A percentile compares a stretch with the other conserved stretches of the same genome.
phyloP scores from a whole-genome alignment of 2,329 filamentous ascomycete genomes.

The Escovopsis sp. region DNA sequence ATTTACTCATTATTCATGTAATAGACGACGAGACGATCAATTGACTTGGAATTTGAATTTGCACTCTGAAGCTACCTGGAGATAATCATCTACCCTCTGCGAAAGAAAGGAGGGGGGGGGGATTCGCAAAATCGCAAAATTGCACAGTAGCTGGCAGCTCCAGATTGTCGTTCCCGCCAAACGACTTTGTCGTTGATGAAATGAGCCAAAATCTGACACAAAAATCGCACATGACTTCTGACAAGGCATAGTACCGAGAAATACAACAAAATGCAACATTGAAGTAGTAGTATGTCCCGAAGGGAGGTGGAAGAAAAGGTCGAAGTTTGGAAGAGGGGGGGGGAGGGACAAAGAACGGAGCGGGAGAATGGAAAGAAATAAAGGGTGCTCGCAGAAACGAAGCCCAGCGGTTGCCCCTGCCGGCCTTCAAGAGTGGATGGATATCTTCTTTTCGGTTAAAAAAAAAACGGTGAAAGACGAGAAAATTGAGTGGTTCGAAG shows the following conservation, averaged over 20 bases:
- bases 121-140: constrained; percentile 2
- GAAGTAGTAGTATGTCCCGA: constrained; percentile 8
- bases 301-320: too few relatives aligned
- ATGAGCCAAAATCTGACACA: too few relatives aligned
- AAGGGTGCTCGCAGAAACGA: constrained; percentile 3
- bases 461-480: not conserved
- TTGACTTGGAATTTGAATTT: constrained; percentile 7
- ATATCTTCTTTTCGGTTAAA: not conserved
- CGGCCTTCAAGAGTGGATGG: not conserved
- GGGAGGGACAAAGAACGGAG: too few relatives aligned
- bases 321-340: too few relatives aligned
- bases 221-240: too few relatives aligned
- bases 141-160: constrained; percentile 10
- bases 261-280: constrained; percentile 5
- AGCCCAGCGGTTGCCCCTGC: constrained; percentile 11
- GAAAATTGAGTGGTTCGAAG: too few relatives aligned
- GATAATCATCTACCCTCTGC: constrained; percentile 4
- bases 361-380: constrained; percentile 12
- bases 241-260: too few relatives aligned
- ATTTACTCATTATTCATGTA: constrained; percentile 10
- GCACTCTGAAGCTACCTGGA: not conserved
- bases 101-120: not conserved
- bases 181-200: constrained; percentile 6
- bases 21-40: constrained; percentile 12
- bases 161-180: constrained; percentile 3